Base-by-base conservation (phyloP, 306 rosid species). In the Lupinus albus region DNA sequence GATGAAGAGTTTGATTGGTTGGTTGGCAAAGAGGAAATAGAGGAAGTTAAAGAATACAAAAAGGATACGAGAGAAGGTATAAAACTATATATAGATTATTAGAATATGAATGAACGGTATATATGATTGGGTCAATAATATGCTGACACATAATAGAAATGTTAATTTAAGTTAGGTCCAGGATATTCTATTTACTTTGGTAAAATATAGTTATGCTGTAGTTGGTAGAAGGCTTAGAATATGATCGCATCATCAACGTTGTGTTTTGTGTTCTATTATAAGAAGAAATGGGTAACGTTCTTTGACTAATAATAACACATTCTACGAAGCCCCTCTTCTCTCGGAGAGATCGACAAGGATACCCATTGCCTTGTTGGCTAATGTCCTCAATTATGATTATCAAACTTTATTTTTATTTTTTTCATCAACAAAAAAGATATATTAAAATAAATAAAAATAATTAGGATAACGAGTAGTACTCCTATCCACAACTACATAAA, bases 91-190 rank as follows among this genome's bases (percentile, higher is more conserved):
- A 54, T 78, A 78, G 67, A 20, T 68, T 57, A 59, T 1, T 16
- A 73, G 53, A n/a, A n/a, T n/a, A n/a, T n/a, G 67, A 41, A 35
- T 7, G 48, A 44, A 44, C 56, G 73, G 70, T 46, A 6, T 39
- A 5, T 15, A 38, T 62, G 62, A 12, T 7, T 42, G 36, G 7
- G 14, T 51, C 76, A 41, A 44, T 49, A 0, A 1, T 72, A 66
- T 76, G 54, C 13, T 17, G 76, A 80, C 96, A 81, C 87, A 76
- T 84, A 72, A 39, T 11, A 38, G 2, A 48, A 48, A 33, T 47
- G 20, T 35, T 15, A 44, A 33, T 33, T 59, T 47, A 46, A 48
- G 49, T 35, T 15, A 28, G 42, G 47, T 61, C 32, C 55, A 17
- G 38, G 55, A 72, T 15, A 41, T 72, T 7, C 54, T 62, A 41